Percentiles rank a stretch among this genome's conserved stretches.
Conservation (phyloP, 345 rosid species). For the Eucalyptus camaldulensis region DNA sequence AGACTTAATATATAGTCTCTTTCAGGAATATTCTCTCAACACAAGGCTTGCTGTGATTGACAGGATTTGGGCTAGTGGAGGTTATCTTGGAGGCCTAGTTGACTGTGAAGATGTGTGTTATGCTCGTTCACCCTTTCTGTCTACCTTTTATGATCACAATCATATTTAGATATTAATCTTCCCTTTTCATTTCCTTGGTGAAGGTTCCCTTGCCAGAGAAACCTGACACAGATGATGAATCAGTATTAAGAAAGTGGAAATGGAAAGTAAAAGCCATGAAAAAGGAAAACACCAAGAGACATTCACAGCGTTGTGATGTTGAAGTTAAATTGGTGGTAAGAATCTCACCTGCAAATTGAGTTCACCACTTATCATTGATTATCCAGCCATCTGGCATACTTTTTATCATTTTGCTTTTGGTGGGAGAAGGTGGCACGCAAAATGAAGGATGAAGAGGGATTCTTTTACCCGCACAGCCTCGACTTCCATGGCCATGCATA, state of each 20-base stretch:
- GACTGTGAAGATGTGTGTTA: slow-evolving; percentile 80
- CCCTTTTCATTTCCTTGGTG: neutral
- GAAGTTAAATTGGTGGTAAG: slow-evolving; percentile 96
- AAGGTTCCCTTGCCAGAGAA: slow-evolving; percentile 72
- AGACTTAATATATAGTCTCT: neutral
- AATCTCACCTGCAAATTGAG: neutral
- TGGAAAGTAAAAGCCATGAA: slow-evolving; percentile 59
- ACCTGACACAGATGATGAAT: slow-evolving; percentile 62
- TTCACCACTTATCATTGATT: neutral
- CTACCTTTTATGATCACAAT: neutral
- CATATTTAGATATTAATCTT: neutral
- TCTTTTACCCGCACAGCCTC: slow-evolving; percentile 90
- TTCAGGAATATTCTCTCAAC: neutral
- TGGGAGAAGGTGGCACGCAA: slow-evolving; percentile 79
- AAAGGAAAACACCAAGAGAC: slow-evolving; percentile 77
- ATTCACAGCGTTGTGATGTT: slow-evolving; percentile 90
- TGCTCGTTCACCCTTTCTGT: neutral
- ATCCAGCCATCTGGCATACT: neutral
- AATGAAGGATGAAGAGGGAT: slow-evolving; percentile 91
- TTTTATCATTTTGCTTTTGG: neutral
- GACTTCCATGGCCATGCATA: slow-evolving; percentile 99
- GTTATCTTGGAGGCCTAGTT: slow-evolving; percentile 65
- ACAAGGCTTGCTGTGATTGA: slow-evolving; percentile 54
- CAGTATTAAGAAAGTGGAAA: slow-evolving; percentile 63
- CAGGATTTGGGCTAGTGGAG: slow-evolving; percentile 94